phyloP scores from a whole-genome alignment of 345 rosid species.

The Sisymbrium altissimum region DNA sequence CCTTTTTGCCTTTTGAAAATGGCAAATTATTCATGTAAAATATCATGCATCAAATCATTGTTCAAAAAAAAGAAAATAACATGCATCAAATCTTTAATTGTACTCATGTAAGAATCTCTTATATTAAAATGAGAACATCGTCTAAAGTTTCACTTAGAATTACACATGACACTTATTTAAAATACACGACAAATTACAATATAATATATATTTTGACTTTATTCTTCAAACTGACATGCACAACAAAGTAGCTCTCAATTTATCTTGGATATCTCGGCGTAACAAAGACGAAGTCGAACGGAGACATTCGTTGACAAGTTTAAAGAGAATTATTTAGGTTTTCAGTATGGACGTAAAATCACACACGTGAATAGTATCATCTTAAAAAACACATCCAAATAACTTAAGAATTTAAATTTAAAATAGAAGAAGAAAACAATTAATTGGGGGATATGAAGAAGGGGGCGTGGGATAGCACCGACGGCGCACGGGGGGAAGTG shows the following conservation, averaged over 20 bases:
- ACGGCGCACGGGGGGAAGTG: constrained; percentile 18
- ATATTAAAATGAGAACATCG: not conserved
- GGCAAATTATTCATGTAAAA: not conserved
- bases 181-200: not conserved
- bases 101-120: not conserved
- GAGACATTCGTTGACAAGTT: not conserved
- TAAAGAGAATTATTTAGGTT: not conserved
- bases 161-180: not conserved
- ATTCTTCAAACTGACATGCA: not conserved
- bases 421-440: not conserved
- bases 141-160: not conserved
- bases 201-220: not conserved
- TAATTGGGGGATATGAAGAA: constrained; percentile 15
- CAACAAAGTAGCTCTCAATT: not conserved
- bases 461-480: constrained; percentile 33
- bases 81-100: not conserved
- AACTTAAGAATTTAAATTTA: not conserved
- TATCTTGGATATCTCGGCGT: not conserved
- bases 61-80: too few relatives aligned
- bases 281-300: not conserved
- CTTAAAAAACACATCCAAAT: not conserved
- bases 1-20: constrained; percentile 8
- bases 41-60: not conserved
- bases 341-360: constrained; percentile 5
- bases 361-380: constrained; percentile 22